Base-by-base conservation (phyloP, 805 yeast genomes). In the Ogataea kodamae region DNA sequence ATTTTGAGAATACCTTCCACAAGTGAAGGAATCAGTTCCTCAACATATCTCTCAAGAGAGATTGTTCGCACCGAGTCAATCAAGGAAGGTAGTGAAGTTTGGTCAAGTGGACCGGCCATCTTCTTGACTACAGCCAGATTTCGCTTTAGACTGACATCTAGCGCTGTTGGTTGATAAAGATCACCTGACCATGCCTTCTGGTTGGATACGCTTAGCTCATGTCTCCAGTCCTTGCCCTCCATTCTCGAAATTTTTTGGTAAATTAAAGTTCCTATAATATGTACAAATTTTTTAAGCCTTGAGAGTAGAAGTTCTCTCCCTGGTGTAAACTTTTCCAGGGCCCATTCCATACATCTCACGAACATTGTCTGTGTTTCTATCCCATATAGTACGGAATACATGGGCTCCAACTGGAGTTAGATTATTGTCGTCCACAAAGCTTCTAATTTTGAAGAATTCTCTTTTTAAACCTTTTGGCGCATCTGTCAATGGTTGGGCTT, bases 351-450 rank as follows among this genome's bases (percentile, higher is more conserved):
- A 85, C 54, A 70, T 59, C 43, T 69, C 73, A 59, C 97, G 78
- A 17, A 89, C 80, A 3, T 55, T 57, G 18, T 70, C 70, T 26
- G 85, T 82, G 48, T 80, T 74, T 49, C 84, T 65, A 60, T 92
- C 97, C 77, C 81, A 90, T 25, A 61, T 66, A 46, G 81, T 77
- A 70, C 97, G 78, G 90, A 95, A 90, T 28, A 86, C 70, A 57
- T 87, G 95, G 2, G 95, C 96, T 17, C 97, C 97, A 29, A 89
- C 76, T 1, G 97, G 76, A n/a, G 65, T 64, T 46, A 92, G 70
- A 4, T 66, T 55, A 57, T 83, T 55, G 3, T 59, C 43, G 3
- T 61, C 66, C 10, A 68, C 83, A 57, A 87, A 89, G 5, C 53
- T 49, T 55, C 97, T 76, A 42, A 90, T 78, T 50, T 86, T 75